Evolutionary conservation across 2,329 filamentous ascomycete species (phyloP).

Genomic region (Diatrype stigma): DNA sequence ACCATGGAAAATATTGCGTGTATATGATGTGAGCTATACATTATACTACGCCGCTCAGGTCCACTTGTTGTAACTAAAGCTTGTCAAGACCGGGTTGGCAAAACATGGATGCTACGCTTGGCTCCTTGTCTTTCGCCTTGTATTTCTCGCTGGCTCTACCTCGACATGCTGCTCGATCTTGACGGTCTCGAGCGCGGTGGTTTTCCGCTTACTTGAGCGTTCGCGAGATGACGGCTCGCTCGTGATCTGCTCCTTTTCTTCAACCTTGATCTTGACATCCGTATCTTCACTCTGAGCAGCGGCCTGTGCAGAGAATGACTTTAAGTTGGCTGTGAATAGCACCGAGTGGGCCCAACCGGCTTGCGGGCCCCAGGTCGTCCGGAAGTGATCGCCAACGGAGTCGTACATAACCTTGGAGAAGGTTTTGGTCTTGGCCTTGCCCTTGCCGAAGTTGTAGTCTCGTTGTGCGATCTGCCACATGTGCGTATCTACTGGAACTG

Average conservation of each 20-base stretch:
- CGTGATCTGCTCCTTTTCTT: conserved; percentile 18
- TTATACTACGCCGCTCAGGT: too few species aligned
- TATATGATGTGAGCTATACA: too few species aligned
- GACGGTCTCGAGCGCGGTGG: conserved; percentile 13
- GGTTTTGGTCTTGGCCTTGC: conserved; percentile 75
- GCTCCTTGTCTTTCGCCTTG: not conserved
- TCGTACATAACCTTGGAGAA: conserved; percentile 87
- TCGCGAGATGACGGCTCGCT: conserved; percentile 7
- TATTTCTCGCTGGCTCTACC: not conserved
- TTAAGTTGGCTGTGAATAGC: conserved; percentile 88
- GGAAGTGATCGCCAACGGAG: conserved; percentile 85
- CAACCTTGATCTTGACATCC: conserved; percentile 24
- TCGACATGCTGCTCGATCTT: conserved; percentile 13
- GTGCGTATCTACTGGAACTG: conserved; percentile 94
- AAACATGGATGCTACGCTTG: too few species aligned
- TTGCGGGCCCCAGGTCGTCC: conserved; percentile 83
- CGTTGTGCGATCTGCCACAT: conserved; percentile 97
- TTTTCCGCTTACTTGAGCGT: conserved; percentile 17
- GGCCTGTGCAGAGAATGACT: conserved; percentile 70
- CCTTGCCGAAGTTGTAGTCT: conserved; percentile 88
- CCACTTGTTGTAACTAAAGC: too few species aligned
- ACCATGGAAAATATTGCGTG: too few species aligned
- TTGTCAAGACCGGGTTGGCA: too few species aligned
- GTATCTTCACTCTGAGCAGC: conserved; percentile 29
- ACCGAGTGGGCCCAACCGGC: conserved; percentile 98